These are phyloP conservation scores for Scenedesmus sp. DNA, from an alignment of 163 green algal genomes.

Conservation along the genomic window DNA sequence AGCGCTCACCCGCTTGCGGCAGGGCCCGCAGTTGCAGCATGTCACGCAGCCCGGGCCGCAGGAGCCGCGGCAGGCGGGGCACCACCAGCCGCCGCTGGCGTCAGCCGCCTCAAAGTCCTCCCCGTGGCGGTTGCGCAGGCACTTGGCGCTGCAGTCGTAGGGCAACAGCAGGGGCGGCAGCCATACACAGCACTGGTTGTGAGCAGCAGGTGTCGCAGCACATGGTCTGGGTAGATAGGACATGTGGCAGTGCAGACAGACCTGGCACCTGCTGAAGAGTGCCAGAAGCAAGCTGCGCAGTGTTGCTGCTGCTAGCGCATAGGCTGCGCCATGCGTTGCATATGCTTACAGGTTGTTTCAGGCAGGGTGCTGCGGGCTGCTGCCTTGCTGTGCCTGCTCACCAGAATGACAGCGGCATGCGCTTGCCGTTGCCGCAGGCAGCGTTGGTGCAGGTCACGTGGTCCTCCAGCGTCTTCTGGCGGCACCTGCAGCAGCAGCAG, in stretches of 20 bases:
- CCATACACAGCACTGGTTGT: neutral
- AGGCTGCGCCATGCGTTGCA: neutral
- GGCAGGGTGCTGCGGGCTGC: neutral
- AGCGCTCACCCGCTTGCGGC: slow-evolving; percentile 72
- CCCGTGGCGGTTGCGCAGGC: slow-evolving; percentile 84
- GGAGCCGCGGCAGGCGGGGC: slow-evolving; percentile 79
- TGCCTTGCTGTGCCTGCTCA: slow-evolving; percentile 45
- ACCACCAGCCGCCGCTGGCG: slow-evolving; percentile 76
- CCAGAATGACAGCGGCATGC: slow-evolving; percentile 82
- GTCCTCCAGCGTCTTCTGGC: slow-evolving; percentile 86
- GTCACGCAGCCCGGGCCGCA: slow-evolving; percentile 78
- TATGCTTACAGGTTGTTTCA: neutral
- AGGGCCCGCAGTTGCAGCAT: slow-evolving; percentile 91
- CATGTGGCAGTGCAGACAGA: too few relatives aligned
- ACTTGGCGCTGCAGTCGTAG: slow-evolving; percentile 69
- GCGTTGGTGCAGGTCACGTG: slow-evolving; percentile 79
- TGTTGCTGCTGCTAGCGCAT: neutral
- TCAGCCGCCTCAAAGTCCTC: slow-evolving; percentile 75
- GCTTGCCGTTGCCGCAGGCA: slow-evolving; percentile 68
- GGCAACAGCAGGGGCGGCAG: neutral
- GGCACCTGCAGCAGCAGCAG: slow-evolving; percentile 65
- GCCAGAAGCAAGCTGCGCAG: neutral
- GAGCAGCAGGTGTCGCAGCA: neutral
- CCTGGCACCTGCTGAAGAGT: too few relatives aligned
- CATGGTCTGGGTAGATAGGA: neutral